Percentiles rank a stretch among this genome's conserved stretches.
Evolutionary conservation across 2,329 filamentous ascomycete species (phyloP).

Genomic region (Colletotrichum limetticola): DNA sequence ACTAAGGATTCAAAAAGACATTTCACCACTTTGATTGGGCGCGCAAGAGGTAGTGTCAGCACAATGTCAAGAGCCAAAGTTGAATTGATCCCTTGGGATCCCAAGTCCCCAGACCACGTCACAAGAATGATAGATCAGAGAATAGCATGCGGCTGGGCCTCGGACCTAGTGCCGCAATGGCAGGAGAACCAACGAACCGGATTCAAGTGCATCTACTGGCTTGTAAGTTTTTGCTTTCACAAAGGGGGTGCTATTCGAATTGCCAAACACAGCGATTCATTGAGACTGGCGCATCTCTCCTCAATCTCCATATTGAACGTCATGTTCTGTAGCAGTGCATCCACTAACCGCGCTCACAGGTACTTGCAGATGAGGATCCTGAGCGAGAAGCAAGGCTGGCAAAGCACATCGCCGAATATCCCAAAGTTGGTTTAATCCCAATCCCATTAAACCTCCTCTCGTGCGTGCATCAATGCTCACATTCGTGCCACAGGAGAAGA

Average conservation of each 20-base stretch:
- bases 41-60: background rate
- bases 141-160: conserved; percentile 40
- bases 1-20: too few relatives aligned
- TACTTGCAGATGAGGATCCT: conserved; percentile 27
- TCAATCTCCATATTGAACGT: background rate
- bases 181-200: conserved; percentile 36
- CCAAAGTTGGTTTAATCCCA: conserved; percentile 24
- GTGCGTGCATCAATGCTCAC: background rate
- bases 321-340: background rate
- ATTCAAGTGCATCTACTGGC: conserved; percentile 37
- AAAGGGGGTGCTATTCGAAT: background rate
- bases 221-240: conserved; percentile 24
- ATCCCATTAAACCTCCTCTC: background rate
- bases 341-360: conserved; percentile 25
- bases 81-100: conserved; percentile 41
- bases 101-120: conserved; percentile 38
- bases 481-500: conserved; percentile 32
- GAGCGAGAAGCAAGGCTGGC: conserved; percentile 34
- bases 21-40: background rate
- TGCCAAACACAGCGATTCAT: too few relatives aligned
- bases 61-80: conserved; percentile 20
- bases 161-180: conserved; percentile 37
- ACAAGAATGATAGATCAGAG: conserved; percentile 39
- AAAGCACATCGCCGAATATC: conserved; percentile 38
- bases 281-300: background rate